phyloP scores from a whole-genome alignment of 177 flowering plant genomes.

The Vitis hybrid region DNA sequence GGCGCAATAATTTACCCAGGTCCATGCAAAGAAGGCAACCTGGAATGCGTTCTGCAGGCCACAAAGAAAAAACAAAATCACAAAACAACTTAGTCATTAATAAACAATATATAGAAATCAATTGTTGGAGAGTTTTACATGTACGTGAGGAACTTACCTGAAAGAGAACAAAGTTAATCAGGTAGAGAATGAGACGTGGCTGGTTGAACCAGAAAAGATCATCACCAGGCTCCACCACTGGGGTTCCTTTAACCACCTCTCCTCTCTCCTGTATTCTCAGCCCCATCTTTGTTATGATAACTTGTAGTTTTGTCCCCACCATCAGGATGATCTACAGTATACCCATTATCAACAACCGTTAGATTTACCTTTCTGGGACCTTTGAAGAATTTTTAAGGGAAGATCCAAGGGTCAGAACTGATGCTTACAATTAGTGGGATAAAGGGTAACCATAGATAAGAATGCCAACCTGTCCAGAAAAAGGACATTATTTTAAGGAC shows the following conservation, averaged over 20 bases:
- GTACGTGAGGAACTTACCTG: conserved; percentile 34
- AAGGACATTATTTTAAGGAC: background rate
- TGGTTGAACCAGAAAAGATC: conserved; percentile 78
- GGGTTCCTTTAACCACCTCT: conserved; percentile 65
- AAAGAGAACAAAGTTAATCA: conserved; percentile 75
- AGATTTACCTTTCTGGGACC: background rate
- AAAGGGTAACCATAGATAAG: conserved; percentile 81
- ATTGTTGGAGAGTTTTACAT: too few species aligned
- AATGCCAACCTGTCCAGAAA: conserved; percentile 46
- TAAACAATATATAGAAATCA: too few species aligned
- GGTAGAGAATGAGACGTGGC: conserved; percentile 61
- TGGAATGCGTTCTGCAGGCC: conserved; percentile 68
- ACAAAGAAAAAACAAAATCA: background rate
- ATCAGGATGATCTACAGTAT: conserved; percentile 56
- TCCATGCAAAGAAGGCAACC: conserved; percentile 77
- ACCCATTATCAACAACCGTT: background rate
- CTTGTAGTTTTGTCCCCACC: conserved; percentile 84
- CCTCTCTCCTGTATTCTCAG: conserved; percentile 65
- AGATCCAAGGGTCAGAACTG: too few species aligned
- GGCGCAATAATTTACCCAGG: conserved; percentile 50
- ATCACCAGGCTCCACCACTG: conserved; percentile 63
- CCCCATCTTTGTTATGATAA: conserved; percentile 77
- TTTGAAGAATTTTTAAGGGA: too few species aligned
- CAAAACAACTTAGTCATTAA: background rate
- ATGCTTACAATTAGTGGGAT: conserved; percentile 72